These are phyloP conservation scores for Clarireedia hainanense DNA, from an alignment of 2,329 filamentous ascomycete species.

Conservation along the genomic window DNA sequence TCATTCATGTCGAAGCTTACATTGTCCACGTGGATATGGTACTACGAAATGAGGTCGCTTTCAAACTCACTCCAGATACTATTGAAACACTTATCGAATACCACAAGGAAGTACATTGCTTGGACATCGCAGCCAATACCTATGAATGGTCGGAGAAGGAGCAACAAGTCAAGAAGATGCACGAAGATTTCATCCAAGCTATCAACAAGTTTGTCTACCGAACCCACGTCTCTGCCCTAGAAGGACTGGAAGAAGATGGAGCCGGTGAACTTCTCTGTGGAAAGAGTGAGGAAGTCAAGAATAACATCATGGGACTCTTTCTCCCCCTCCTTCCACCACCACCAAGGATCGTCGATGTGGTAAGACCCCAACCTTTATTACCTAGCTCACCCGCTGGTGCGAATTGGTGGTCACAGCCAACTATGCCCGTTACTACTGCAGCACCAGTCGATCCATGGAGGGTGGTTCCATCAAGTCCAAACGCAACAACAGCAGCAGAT, in stretches of 20 bases:
- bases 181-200: constrained; percentile 92
- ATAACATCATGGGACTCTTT: constrained; percentile 73
- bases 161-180: constrained; percentile 89
- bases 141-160: constrained; percentile 98
- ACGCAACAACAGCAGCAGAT: constrained; percentile 61
- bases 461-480: constrained; percentile 82
- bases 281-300: constrained; percentile 90
- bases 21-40: constrained; percentile 99
- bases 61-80: constrained; percentile 91
- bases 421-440: constrained; percentile 56
- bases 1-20: constrained; percentile 91
- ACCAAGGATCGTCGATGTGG: constrained; percentile 80
- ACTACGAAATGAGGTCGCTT: constrained; percentile 91
- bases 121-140: constrained; percentile 80
- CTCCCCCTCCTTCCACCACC: constrained; percentile 79
- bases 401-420: constrained; percentile 73
- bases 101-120: constrained; percentile 91
- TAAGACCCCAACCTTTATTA: constrained; percentile 77
- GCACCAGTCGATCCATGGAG: constrained; percentile 81
- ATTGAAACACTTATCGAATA: constrained; percentile 92
- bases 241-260: constrained; percentile 94
- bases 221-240: constrained; percentile 78
- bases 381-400: constrained; percentile 70
- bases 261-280: constrained; percentile 87
- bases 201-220: constrained; percentile 97